Evolutionary conservation across 106 monocot species (phyloP).

Genomic region (Gastrodia elata): DNA sequence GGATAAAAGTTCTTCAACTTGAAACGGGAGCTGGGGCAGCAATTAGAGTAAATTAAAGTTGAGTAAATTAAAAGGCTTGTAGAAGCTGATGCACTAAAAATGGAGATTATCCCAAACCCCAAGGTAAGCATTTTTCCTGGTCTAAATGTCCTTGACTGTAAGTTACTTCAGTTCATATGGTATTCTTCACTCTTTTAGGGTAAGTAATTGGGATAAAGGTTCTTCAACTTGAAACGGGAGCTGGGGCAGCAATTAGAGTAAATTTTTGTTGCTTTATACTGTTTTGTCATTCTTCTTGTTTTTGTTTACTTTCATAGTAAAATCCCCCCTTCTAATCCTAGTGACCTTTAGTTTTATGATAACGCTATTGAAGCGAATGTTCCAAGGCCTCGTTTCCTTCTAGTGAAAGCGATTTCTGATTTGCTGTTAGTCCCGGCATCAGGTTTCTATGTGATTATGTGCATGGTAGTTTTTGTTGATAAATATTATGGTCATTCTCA

Average conservation of each 20-base stretch:
- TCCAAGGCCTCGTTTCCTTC: constrained; percentile 80
- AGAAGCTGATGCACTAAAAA: no score
- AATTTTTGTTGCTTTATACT: background rate
- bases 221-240: no score
- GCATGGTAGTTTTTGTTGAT: background rate
- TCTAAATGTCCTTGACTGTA: no score
- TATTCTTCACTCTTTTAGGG: no score
- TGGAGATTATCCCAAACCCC: no score
- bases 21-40: constrained; percentile 98
- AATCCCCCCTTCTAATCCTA: background rate
- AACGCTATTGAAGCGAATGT: constrained; percentile 85
- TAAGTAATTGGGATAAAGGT: no score
- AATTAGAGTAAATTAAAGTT: constrained; percentile 84
- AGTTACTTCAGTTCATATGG: no score
- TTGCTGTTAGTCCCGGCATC: constrained; percentile 86
- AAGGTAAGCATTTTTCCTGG: no score
- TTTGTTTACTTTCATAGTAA: background rate
- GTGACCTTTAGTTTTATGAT: constrained; percentile 67
- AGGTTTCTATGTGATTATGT: constrained; percentile 1
- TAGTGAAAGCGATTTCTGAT: constrained; percentile 88
- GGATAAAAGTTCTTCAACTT: constrained; percentile 91
- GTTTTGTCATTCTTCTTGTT: background rate
- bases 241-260: no score
- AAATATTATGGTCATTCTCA: background rate
- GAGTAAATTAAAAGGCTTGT: no score